Evolutionary conservation across 129 eudicot genomes (phyloP), one percentile per base, ranked within the genome.

Genomic region (Chrysanthemum lavandulifolium): DNA sequence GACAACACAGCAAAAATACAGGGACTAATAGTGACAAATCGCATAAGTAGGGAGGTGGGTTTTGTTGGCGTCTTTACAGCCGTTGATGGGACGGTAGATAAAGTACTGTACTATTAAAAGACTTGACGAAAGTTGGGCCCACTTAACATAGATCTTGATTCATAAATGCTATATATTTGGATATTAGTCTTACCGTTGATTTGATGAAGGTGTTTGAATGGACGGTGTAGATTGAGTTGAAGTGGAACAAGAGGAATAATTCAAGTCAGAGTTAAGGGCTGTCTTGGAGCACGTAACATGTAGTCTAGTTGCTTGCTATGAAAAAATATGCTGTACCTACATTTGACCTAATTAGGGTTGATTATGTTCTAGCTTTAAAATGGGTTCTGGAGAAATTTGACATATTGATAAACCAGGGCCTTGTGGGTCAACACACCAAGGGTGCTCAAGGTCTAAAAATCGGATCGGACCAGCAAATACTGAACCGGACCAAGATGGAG

Each of bases 181-280:
- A 59, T 21, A 12, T 10, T 11, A 65, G 3, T 0, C 0, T 21
- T 47, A 15, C 61, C 72, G 77, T 71, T 78, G 72, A 69, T 33
- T 6, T 13, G 45, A 36, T 12, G 47, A 52, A 63, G 81, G 11
- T 57, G 65, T 69, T 27, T 14, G 5, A 48, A 70, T 77, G 71
- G 43, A 78, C 43, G 76, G 76, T 15, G 29, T 9, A 12, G 81
- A 77, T 77, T 14, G 61, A 25, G 19, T 16, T 25, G 21, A 71
- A 78, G 72, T 71, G 82, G 67, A 71, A 71, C 77, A 78, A 18
- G 71, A 21, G 71, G 71, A 77, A 70, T 77, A 61, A 77, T 72
- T 71, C 52, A 23, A 54, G 82, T 78, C 82, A 78, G 71, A 71
- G 57, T 70, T 78, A 70, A 61, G 81, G 81, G 81, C 67, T 62